Conservation (phyloP, 1,284 basidiomycete genomes). For the Moesziomyces parantarcticus region DNA sequence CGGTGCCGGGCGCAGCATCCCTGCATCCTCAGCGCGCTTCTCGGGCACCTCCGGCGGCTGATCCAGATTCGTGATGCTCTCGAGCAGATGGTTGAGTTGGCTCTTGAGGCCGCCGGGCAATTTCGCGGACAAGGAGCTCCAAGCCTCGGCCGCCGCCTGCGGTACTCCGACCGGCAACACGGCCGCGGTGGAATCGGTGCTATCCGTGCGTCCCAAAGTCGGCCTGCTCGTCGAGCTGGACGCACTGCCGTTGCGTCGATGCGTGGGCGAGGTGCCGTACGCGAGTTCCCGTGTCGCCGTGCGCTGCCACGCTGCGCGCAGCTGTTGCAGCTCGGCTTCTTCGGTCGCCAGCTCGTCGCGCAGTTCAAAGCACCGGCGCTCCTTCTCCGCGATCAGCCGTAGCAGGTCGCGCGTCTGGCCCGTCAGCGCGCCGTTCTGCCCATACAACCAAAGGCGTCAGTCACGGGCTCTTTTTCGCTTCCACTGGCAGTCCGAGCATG, state of each 20-base stretch:
- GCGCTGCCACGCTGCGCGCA: slow-evolving; percentile 31
- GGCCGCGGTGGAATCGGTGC: neutral
- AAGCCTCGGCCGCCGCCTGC: slow-evolving; percentile 32
- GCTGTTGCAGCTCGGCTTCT: slow-evolving; percentile 20
- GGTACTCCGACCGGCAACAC: slow-evolving; percentile 1
- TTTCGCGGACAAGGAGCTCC: slow-evolving; percentile 25
- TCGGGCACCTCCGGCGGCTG: slow-evolving; percentile 13
- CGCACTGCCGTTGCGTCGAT: slow-evolving; percentile 10
- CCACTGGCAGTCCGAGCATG: slow-evolving; percentile 6
- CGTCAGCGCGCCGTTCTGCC: slow-evolving; percentile 6
- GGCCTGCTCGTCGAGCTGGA: slow-evolving; percentile 5
- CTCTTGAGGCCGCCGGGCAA: slow-evolving; percentile 32
- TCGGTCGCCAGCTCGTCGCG: slow-evolving; percentile 53
- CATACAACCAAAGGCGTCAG: slow-evolving; percentile 1
- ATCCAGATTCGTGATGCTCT: slow-evolving; percentile 22
- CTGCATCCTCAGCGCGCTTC: neutral
- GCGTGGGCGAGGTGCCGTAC: slow-evolving; percentile 10
- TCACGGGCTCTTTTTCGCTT: neutral
- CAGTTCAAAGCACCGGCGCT: slow-evolving; percentile 66
- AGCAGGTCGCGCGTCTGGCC: slow-evolving; percentile 45
- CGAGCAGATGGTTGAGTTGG: slow-evolving; percentile 36
- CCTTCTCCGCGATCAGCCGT: slow-evolving; percentile 66
- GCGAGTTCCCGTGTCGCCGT: slow-evolving; percentile 20
- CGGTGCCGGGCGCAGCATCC: neutral
- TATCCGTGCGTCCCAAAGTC: neutral